These are phyloP conservation scores for Fusarium acutatum DNA, from an alignment of 2,329 filamentous ascomycete species.

Conservation along the genomic window DNA sequence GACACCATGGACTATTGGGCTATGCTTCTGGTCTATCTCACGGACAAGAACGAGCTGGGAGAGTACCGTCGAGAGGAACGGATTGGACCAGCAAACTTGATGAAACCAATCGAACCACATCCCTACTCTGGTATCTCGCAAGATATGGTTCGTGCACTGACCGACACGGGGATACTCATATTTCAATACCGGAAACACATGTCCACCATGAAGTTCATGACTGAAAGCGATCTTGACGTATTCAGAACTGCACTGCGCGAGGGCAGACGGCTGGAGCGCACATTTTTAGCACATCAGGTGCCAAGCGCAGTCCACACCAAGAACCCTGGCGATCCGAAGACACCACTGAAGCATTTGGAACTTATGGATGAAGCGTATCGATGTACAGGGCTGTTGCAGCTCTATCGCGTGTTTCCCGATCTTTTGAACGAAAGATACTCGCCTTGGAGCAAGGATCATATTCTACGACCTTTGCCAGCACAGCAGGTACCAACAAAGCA, in stretches of 20 bases:
- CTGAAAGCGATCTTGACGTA: neutral
- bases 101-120: neutral
- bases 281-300: neutral
- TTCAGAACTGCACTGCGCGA: neutral
- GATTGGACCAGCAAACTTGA: neutral
- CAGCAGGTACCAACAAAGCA: neutral
- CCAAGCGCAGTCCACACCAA: neutral
- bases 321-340: neutral
- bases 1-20: constrained; percentile 5
- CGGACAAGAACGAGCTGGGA: neutral
- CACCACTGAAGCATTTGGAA: neutral
- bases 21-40: neutral
- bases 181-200: neutral
- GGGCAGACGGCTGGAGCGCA: neutral
- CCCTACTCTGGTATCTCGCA: neutral
- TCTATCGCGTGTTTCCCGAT: constrained; percentile 2
- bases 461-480: neutral
- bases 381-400: neutral
- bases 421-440: neutral
- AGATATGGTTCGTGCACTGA: neutral
- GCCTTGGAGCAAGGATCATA: neutral
- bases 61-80: neutral
- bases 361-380: constrained; percentile 2
- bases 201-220: neutral
- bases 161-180: neutral